A percentile compares a stretch with the other conserved stretches of the same genome.
These are phyloP conservation scores for Rehmannia glutinosa DNA, from an alignment of 257 asterid species.

Conservation along the genomic window DNA sequence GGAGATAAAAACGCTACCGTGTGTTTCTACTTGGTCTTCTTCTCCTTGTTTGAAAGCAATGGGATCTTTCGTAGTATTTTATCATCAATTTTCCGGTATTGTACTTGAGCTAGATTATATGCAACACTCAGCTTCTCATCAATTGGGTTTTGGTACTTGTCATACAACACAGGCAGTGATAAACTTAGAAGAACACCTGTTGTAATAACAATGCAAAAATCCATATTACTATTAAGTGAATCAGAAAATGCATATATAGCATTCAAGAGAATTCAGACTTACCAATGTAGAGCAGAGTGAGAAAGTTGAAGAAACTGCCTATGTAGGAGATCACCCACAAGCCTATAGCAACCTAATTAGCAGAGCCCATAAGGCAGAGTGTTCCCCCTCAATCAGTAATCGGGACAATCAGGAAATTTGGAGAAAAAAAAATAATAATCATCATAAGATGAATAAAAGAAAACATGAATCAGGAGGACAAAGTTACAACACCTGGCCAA, in stretches of 20 bases:
- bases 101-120: constrained; percentile 39
- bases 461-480: neutral
- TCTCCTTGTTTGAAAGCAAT: constrained; percentile 47
- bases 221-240: neutral
- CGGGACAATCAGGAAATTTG: neutral
- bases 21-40: constrained; percentile 69
- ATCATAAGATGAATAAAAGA: neutral
- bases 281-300: constrained; percentile 72
- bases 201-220: constrained; percentile 2
- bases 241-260: neutral
- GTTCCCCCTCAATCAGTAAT: constrained; percentile 13
- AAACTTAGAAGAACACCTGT: constrained; percentile 75
- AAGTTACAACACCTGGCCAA: constrained; percentile 52
- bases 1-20: constrained; percentile 21
- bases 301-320: constrained; percentile 75
- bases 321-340: constrained; percentile 69
- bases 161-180: constrained; percentile 69
- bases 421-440: neutral
- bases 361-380: constrained; percentile 10
- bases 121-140: constrained; percentile 61
- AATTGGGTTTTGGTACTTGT: constrained; percentile 70
- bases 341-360: constrained; percentile 56
- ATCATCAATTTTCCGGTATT: constrained; percentile 47
- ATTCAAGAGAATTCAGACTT: constrained; percentile 23
- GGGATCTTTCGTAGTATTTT: constrained; percentile 52